Evolutionary conservation across 768 basidiomycete genomes (phyloP), one percentile per base, ranked within the genome.

Genomic region (Tricholoma furcatifolium): DNA sequence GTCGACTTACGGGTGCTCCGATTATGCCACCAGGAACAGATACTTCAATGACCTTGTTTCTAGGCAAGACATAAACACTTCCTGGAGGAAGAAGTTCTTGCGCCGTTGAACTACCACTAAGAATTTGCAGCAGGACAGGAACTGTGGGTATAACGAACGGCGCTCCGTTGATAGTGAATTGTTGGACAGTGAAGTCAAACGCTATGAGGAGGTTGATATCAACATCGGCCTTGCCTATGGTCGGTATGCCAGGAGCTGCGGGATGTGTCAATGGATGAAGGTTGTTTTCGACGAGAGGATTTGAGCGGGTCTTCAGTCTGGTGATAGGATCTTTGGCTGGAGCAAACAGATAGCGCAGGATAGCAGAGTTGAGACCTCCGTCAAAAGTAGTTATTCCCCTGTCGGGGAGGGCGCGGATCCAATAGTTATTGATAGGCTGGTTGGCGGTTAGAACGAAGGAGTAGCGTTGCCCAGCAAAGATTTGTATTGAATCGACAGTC

Each of bases 31-130:
- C 65, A n/a, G 68, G 64, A 36, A 77, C 63, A 18, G 61, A 62
- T 1, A 78, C 9, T 49, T 78, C 73, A 51, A 78, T 65, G 12
- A 66, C 63, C 38, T 69, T 59, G 50, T 78, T 71, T 17, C 54
- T 46, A 1, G 73, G 73, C 8, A 78, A 56, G n/a, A 58, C 51
- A 50, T 66, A 72, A 8, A 76, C 65, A 12, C 69, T 62, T 31
- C 70, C 72, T 7, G 60, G 44, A 3, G 68, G 60, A 12, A 70
- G 63, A 17, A 78, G 61, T 9, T 66, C 64, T 18, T 50, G 49
- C n/a, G 43, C 43, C 8, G 27, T 31, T 10, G 24, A 15, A 4
- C 14, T 15, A 6, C 43, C 43, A 15, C 43, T 44, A 11, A 44
- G 27, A n/a, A 44, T 44, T 10, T 44, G 43, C 1, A 44, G 43